phyloP scores from a whole-genome alignment of 192 early-diverging fungal genomes.

The Spinellus fusiger region DNA sequence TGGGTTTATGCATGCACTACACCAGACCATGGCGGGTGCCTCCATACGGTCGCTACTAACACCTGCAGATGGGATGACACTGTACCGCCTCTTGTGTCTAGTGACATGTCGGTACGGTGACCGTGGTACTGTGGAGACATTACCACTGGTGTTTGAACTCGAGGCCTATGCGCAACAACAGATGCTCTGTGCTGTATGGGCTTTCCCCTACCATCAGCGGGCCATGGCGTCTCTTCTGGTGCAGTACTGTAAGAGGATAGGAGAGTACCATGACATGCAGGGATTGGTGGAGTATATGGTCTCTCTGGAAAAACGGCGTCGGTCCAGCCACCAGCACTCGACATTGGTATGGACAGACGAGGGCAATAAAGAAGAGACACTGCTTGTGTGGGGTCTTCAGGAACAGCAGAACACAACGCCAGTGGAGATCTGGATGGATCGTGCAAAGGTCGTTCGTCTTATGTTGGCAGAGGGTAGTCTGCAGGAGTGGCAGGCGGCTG shows the following conservation, averaged over 20 bases:
- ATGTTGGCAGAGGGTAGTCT: constrained; percentile 20
- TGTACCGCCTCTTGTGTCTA: constrained; percentile 6
- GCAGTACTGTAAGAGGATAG: constrained; percentile 8
- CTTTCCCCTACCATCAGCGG: background rate
- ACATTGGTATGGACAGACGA: background rate
- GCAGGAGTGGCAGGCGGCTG: constrained; percentile 13
- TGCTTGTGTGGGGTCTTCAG: too few relatives aligned
- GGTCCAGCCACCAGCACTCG: background rate
- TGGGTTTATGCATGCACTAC: background rate
- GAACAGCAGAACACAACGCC: background rate
- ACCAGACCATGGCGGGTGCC: background rate
- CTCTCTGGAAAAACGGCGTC: background rate
- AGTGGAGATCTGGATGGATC: background rate
- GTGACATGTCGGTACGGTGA: constrained; percentile 10
- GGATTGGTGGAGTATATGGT: constrained; percentile 1
- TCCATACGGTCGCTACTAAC: background rate
- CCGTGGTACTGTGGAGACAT: constrained; percentile 12
- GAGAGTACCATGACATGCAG: constrained; percentile 5
- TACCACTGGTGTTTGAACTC: constrained; percentile 23
- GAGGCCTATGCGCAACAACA: constrained; percentile 5
- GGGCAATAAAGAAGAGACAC: too few relatives aligned
- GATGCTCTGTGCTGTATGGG: background rate
- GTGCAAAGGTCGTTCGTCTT: constrained; percentile 6
- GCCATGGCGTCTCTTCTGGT: constrained; percentile 4
- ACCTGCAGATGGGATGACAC: background rate